phyloP scores from a whole-genome alignment of 768 basidiomycete genomes.

The Coprinellus micaceus region DNA sequence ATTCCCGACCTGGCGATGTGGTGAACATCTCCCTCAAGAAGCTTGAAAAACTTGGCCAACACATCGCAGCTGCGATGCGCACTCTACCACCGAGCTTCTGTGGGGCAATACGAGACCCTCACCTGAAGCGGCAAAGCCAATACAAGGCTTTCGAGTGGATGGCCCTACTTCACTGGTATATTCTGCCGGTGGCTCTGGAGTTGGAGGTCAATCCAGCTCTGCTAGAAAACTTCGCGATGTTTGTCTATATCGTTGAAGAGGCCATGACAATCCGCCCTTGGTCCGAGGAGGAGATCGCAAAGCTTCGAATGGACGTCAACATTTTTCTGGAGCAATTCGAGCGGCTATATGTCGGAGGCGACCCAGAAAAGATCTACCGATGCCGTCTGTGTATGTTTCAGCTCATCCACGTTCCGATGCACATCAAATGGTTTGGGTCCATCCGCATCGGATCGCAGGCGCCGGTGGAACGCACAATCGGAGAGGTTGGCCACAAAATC shows the following conservation, averaged over 20 bases:
- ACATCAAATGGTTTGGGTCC: constrained; percentile 33
- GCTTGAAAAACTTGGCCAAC: constrained; percentile 19
- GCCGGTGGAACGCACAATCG: constrained; percentile 25
- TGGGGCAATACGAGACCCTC: constrained; percentile 25
- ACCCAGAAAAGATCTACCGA: constrained; percentile 22
- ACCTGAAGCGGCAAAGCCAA: constrained; percentile 32
- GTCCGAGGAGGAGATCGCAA: constrained; percentile 16
- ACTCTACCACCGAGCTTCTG: constrained; percentile 31
- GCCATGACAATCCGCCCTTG: constrained; percentile 25
- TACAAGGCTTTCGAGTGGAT: constrained; percentile 36
- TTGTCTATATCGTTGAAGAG: constrained; percentile 24
- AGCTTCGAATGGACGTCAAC: constrained; percentile 19
- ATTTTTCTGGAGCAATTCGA: constrained; percentile 25
- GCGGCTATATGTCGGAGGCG: constrained; percentile 22
- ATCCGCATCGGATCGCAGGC: constrained; percentile 30
- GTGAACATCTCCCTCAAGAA: constrained; percentile 17
- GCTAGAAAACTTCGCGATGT: constrained; percentile 24
- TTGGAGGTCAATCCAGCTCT: constrained; percentile 20
- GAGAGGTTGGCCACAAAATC: constrained; percentile 27
- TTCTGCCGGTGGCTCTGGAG: constrained; percentile 30
- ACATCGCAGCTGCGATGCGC: constrained; percentile 19
- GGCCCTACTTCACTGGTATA: constrained; percentile 32
- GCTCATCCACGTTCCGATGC: constrained; percentile 29
- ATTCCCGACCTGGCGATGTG: constrained; percentile 12
- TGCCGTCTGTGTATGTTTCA: constrained; percentile 30